These are phyloP conservation scores for Spizellomyces punctatus DNA, from an alignment of 192 early-diverging fungal species.

Conservation along the genomic window DNA sequence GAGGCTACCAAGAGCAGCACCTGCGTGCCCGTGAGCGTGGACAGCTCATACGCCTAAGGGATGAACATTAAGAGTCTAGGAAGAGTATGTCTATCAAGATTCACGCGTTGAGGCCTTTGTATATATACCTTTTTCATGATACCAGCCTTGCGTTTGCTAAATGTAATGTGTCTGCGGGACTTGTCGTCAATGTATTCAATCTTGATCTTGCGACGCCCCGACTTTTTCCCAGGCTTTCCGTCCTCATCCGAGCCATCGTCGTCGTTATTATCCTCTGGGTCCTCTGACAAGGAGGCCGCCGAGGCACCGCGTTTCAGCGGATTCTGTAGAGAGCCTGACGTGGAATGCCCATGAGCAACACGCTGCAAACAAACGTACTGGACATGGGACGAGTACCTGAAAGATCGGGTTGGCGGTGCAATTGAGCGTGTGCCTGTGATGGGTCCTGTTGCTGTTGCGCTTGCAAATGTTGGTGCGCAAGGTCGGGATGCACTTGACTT, in stretches of 20 bases:
- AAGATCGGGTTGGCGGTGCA: neutral
- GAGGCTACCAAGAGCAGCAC: slow-evolving; percentile 90
- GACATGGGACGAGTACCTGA: neutral
- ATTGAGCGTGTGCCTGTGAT: neutral
- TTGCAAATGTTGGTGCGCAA: neutral
- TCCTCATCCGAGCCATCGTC: slow-evolving; percentile 67
- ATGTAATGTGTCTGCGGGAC: slow-evolving; percentile 89
- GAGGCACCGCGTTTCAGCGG: slow-evolving; percentile 14
- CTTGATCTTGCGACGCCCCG: slow-evolving; percentile 91
- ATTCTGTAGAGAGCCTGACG: neutral
- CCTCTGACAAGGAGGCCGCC: slow-evolving; percentile 7
- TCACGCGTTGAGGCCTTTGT: neutral
- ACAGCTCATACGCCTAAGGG: slow-evolving; percentile 82
- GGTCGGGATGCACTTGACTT: too few species aligned
- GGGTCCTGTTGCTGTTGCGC: neutral
- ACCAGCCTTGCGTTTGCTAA: slow-evolving; percentile 93
- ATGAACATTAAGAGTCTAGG: slow-evolving; percentile 1
- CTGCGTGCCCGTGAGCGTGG: slow-evolving; percentile 92
- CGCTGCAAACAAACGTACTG: too few species aligned
- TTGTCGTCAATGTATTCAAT: slow-evolving; percentile 97
- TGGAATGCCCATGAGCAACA: neutral
- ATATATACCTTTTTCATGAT: slow-evolving; percentile 92
- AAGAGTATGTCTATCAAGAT: neutral
- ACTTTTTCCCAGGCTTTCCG: slow-evolving; percentile 57
- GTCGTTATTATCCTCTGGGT: slow-evolving; percentile 10